Conservation (phyloP, 371 early-diverging fungal species). For the Phascolomyces articulosus region DNA sequence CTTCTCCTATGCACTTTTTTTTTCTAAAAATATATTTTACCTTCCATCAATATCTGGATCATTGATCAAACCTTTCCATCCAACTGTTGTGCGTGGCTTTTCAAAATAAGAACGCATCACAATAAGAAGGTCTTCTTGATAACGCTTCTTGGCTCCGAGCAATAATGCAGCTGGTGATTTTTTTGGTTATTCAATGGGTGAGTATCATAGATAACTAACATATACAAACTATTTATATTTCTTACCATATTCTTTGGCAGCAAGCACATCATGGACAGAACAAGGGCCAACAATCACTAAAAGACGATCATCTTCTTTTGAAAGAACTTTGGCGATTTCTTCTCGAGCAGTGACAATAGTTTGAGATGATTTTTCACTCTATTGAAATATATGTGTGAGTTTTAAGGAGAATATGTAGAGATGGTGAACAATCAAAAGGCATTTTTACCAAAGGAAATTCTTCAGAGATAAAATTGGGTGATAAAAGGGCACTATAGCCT, state of each 20-base stretch:
- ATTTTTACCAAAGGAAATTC: conserved; percentile 58
- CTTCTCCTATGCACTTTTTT: no score
- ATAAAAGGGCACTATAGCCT: conserved; percentile 45
- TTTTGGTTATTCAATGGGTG: not conserved
- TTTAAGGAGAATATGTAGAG: not conserved
- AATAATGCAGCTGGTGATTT: conserved; percentile 26
- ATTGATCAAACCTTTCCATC: conserved; percentile 95
- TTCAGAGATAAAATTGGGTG: conserved; percentile 44
- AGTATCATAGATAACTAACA: no score
- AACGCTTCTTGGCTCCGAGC: conserved; percentile 42
- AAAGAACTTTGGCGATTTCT: conserved; percentile 68
- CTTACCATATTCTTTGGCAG: conserved; percentile 81
- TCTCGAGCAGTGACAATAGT: conserved; percentile 56
- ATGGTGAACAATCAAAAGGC: not conserved
- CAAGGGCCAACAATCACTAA: conserved; percentile 93
- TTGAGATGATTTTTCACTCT: conserved; percentile 32
- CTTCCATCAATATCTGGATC: conserved; percentile 86
- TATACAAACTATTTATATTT: no score
- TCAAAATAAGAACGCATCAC: conserved; percentile 95
- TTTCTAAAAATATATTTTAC: conserved; percentile 32
- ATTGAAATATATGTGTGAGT: not conserved
- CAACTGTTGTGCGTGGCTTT: conserved; percentile 93
- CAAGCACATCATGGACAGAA: conserved; percentile 89
- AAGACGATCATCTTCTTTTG: conserved; percentile 81
- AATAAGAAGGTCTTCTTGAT: conserved; percentile 70